Evolutionary conservation across 1,284 basidiomycete species (phyloP), one percentile per base, ranked within the genome.

Genomic region (Fomitiporia mediterranea): DNA sequence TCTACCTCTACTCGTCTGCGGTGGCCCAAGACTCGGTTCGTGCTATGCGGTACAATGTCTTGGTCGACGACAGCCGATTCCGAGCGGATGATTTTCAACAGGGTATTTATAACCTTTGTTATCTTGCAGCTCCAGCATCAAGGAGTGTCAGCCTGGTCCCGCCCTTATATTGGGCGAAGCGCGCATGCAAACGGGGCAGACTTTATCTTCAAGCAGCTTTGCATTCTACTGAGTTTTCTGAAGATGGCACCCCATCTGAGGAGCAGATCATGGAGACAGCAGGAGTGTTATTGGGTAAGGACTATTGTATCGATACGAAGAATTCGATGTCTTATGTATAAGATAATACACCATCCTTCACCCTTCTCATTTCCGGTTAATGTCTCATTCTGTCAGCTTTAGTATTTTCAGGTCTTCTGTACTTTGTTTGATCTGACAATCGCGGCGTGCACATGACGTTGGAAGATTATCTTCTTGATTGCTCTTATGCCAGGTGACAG

Each of bases 61-160:
- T 91, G 3, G 86, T 89, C 64, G 83, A 89, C 65, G 84, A 89
- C 68, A 83, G 81, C 63, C 67, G 61, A 1, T 72, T 91, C 28
- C 71, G 71, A 5, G 80, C 84, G 0, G 83, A 91, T 65, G 79
- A 80, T 32, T 70, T 88, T 11, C 86, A 89, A 63, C 76, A 83
- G 58, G 84, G 83, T 5, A 79, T 83, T 0, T 75, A 90, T 63
- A 72, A 79, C 42, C 67, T 74, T 11, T 81, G 80, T 61, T 88
- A 90, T 62, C 71, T 86, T 9, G 89, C 85, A 61, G 85, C 82
- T 7, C 78, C 86, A 3, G 86, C 88, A 0, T 89, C 86, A 2
- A 84, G 84, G 65, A 83, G 85, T 0, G 87, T 90, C 51, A 88
- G 85, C 65, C 70, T 90, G 19, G 75, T 88, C 8, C 87, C 88